phyloP scores from a whole-genome alignment of 768 basidiomycete genomes.

The Leccinum olivaceopallidum region DNA sequence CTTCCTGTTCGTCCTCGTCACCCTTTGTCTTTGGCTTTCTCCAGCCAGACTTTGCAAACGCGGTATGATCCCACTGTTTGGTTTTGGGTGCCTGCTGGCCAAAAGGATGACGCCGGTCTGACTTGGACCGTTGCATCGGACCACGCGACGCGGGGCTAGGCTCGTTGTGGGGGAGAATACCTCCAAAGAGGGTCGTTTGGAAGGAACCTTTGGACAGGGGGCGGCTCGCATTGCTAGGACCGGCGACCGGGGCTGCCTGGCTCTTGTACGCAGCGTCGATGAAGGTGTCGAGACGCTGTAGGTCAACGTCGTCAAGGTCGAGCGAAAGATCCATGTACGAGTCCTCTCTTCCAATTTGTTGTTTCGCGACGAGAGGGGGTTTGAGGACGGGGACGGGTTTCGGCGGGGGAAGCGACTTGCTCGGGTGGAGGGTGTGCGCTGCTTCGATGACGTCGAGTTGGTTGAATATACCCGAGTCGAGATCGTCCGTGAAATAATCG shows the following conservation, averaged over 20 bases:
- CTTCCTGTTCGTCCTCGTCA: constrained; percentile 57
- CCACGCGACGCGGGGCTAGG: constrained; percentile 28
- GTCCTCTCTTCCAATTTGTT: constrained; percentile 38
- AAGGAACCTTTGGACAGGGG: constrained; percentile 40
- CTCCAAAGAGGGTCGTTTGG: constrained; percentile 72
- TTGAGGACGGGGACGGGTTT: constrained; percentile 29
- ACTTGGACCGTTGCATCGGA: constrained; percentile 44
- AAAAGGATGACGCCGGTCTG: constrained; percentile 42
- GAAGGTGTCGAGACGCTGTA: constrained; percentile 54
- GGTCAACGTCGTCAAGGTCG: constrained; percentile 56
- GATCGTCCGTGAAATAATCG: constrained; percentile 69
- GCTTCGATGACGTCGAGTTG: constrained; percentile 76
- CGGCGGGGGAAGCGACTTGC: constrained; percentile 19
- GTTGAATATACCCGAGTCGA: constrained; percentile 58
- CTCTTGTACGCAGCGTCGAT: constrained; percentile 49
- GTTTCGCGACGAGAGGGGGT: constrained; percentile 12
- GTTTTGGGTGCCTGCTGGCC: constrained; percentile 61
- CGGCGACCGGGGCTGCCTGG: constrained; percentile 43
- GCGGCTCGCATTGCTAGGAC: constrained; percentile 29
- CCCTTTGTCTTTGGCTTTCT: constrained; percentile 55
- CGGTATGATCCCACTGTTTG: constrained; percentile 92
- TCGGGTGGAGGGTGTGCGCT: constrained; percentile 35
- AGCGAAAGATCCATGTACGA: constrained; percentile 53
- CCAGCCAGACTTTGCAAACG: constrained; percentile 79
- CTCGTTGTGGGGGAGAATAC: constrained; percentile 43